Evolutionary conservation across 2,329 filamentous ascomycete genomes (phyloP), one percentile per base, ranked within the genome.

Genomic region (Paraphoma sp.): DNA sequence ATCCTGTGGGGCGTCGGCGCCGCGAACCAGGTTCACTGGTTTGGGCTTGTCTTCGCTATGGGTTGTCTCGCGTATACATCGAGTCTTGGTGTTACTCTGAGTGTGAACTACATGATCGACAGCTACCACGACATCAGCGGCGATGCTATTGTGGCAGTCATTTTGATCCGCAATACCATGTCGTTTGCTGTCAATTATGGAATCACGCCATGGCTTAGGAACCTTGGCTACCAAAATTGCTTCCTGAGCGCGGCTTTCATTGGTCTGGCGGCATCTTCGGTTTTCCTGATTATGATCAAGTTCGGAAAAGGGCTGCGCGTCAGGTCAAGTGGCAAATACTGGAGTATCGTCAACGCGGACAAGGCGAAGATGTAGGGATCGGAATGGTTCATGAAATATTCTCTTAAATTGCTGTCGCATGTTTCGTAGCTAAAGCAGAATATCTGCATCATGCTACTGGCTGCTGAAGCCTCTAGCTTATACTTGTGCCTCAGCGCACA

Each of bases 1-100:
- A 76, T 84, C 40, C 68, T 83, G 1, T 84, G 82, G 81, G 83
- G 83, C 30, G 78, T 84, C 0, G 82, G 82, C 5, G 81, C 82
- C 2, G 80, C 79, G 42, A 76, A 81, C 33, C 59, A 75, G 4
- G 63, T 84, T n/a, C 82, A 83, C 44, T 82, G 80, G 79, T 76
- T 83, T 44, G 83, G 81, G 1, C 68, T 81, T 6, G 70, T 84
- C 3, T 77, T 83, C 31, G 81, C 79, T 1, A 82, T 83, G 76
- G 80, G 78, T 4, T 61, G 56, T 43, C 40, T 70, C 3, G 67
- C 67, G 0, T 68, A 67, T 14, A 65, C 63, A 0, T 68, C 66
- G 12, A 53, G 52, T 33, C 31, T 83, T 40, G 81, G 80, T 1
- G 62, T 81, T 10, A 78, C 79, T 30, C 58, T 83, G 7, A 76